These are phyloP conservation scores for Fonsecaea multimorphosa DNA, from an alignment of 2,329 filamentous ascomycete species.

Conservation along the genomic window DNA sequence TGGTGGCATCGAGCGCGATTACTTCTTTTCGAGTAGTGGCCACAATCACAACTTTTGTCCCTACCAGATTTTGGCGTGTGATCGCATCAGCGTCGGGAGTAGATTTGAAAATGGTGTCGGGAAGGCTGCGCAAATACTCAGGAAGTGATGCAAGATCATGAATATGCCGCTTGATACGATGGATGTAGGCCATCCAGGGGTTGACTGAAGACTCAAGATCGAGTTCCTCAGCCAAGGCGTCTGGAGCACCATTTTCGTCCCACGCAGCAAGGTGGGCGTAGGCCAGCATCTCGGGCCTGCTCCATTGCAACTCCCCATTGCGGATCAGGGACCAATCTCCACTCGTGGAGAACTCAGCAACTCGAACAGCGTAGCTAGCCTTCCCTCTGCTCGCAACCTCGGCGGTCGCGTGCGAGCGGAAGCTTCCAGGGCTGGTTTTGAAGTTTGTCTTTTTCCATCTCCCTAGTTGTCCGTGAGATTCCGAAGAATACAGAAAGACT, in stretches of 20 bases:
- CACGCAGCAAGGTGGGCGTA: slow-evolving; percentile 79
- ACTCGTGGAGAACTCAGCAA: slow-evolving; percentile 69
- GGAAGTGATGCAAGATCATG: slow-evolving; percentile 79
- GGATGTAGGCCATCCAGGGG: slow-evolving; percentile 79
- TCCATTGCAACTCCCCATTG: slow-evolving; percentile 82
- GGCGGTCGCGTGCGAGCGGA: slow-evolving; percentile 64
- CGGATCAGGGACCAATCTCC: slow-evolving; percentile 83
- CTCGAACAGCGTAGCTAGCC: slow-evolving; percentile 75
- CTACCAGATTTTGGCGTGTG: slow-evolving; percentile 76
- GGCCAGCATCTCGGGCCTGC: slow-evolving; percentile 80
- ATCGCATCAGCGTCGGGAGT: slow-evolving; percentile 25
- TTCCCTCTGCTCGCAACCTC: slow-evolving; percentile 78
- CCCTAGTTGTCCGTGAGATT: slow-evolving; percentile 75
- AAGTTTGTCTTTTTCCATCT: slow-evolving; percentile 68
- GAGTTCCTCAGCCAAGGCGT: slow-evolving; percentile 77
- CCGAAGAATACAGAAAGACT: slow-evolving; percentile 74
- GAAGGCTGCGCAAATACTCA: slow-evolving; percentile 72
- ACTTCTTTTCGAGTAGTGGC: slow-evolving; percentile 80
- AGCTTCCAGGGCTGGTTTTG: slow-evolving; percentile 49
- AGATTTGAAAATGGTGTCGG: slow-evolving; percentile 64
- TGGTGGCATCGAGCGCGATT: slow-evolving; percentile 78
- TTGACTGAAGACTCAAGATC: slow-evolving; percentile 87
- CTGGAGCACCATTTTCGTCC: slow-evolving; percentile 75
- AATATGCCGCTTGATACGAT: slow-evolving; percentile 82
- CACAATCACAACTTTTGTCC: slow-evolving; percentile 82